Conservation (phyloP, 441 rosid species). For the Gossypium davidsonii region DNA sequence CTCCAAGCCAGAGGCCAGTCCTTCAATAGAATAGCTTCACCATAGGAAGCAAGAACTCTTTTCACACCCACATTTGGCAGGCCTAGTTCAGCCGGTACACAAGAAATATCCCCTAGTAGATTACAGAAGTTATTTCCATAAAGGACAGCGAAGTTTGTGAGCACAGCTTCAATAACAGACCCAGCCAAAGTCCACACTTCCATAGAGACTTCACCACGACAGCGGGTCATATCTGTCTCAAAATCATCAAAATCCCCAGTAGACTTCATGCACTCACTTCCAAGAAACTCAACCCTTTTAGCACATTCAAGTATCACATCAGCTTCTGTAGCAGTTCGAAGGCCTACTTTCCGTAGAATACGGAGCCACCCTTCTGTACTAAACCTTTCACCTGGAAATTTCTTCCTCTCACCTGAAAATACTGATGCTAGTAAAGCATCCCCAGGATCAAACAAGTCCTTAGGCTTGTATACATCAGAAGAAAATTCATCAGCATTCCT, state of each 20-base stretch:
- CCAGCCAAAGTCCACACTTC: conserved; percentile 85
- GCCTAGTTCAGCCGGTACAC: conserved; percentile 88
- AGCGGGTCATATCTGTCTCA: conserved; percentile 39
- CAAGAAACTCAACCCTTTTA: conserved; percentile 72
- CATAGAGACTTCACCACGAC: conserved; percentile 53
- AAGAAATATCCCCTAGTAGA: conserved; percentile 69
- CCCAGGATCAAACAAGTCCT: conserved; percentile 85
- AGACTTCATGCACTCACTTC: conserved; percentile 50
- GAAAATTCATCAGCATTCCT: conserved; percentile 78
- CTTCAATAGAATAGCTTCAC: conserved; percentile 66
- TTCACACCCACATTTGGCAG: conserved; percentile 69
- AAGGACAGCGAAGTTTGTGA: conserved; percentile 78
- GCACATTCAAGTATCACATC: conserved; percentile 94
- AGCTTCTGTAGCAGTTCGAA: conserved; percentile 68
- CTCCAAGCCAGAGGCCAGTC: conserved; percentile 99
- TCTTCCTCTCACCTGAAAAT: conserved; percentile 79
- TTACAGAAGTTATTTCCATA: conserved; percentile 82
- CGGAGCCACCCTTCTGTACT: conserved; percentile 77
- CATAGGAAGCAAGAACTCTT: conserved; percentile 84
- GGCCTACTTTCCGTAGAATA: conserved; percentile 80
- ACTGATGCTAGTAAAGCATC: conserved; percentile 82
- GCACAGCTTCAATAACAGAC: conserved; percentile 79
- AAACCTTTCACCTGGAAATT: conserved; percentile 98
- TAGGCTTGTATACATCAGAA: conserved; percentile 56
- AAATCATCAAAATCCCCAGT: conserved; percentile 52